Conservation (phyloP, 805 yeast genomes). For the Starmerella riodocensis region DNA sequence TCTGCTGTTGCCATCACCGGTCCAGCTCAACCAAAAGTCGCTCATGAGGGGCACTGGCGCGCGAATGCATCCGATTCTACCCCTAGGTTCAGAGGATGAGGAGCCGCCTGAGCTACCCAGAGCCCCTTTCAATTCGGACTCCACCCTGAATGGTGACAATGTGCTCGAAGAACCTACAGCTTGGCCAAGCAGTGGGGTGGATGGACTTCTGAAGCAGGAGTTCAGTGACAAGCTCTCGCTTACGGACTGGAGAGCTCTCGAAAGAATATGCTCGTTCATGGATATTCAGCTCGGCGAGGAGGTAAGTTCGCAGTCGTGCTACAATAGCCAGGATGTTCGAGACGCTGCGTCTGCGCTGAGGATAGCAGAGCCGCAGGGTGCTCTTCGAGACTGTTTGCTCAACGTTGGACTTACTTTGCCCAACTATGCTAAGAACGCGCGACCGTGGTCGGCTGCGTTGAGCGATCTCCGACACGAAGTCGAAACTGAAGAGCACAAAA, state of each 20-base stretch:
- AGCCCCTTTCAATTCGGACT: no score
- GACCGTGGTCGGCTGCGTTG: constrained; percentile 3
- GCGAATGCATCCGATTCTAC: no score
- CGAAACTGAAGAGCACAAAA: not conserved
- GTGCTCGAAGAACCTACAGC: no score
- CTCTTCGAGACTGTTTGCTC: not conserved
- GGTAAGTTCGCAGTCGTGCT: not conserved
- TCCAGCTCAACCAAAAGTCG: no score
- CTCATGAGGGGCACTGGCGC: no score
- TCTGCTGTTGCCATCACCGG: no score
- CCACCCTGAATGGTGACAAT: no score
- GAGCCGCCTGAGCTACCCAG: no score
- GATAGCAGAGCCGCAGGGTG: not conserved
- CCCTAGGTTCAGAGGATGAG: no score
- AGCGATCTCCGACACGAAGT: not conserved
- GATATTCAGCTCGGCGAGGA: not conserved
- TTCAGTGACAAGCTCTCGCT: not conserved
- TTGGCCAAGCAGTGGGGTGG: no score
- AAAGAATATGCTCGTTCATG: constrained; percentile 1
- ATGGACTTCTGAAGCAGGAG: no score
- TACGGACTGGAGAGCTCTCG: constrained; percentile 4
- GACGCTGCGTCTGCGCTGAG: constrained; percentile 2
- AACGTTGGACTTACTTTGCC: constrained; percentile 1
- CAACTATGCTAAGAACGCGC: not conserved
- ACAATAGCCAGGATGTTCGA: not conserved